A percentile compares a stretch with the other conserved stretches of the same genome.
These are phyloP conservation scores for Candida khao-thaluensis DNA, from an alignment of 805 yeast genomes.

Conservation along the genomic window DNA sequence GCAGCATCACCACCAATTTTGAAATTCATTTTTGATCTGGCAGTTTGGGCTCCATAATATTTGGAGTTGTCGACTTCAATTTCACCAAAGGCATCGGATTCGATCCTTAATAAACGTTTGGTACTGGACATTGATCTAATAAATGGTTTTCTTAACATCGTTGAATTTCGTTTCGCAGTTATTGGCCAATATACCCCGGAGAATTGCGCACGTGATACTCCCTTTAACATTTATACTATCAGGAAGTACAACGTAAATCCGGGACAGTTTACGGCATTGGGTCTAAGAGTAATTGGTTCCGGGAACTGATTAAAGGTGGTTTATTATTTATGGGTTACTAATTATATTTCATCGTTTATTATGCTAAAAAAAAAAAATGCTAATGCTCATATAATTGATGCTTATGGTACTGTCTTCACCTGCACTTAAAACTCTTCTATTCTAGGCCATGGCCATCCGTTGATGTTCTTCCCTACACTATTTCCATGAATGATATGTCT, in stretches of 20 bases:
- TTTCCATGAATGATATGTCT: constrained; percentile 38
- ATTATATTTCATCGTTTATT: no score
- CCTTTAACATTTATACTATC: no score
- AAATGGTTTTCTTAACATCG: constrained; percentile 28
- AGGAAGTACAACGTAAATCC: no score
- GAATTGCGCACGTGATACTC: neutral
- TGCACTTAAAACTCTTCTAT: no score
- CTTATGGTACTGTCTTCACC: no score
- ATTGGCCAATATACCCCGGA: constrained; percentile 1
- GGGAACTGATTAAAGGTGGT: no score
- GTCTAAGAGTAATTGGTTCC: no score
- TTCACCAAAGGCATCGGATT: constrained; percentile 96
- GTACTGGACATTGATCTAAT: constrained; percentile 31
- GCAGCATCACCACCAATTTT: constrained; percentile 93
- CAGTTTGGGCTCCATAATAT: constrained; percentile 99
- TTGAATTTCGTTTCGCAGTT: constrained; percentile 2
- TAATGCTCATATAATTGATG: no score
- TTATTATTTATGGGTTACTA: no score
- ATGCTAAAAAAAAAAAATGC: no score
- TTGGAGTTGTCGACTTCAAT: constrained; percentile 82
- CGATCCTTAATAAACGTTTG: constrained; percentile 54
- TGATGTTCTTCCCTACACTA: constrained; percentile 14
- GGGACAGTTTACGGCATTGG: no score
- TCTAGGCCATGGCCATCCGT: constrained; percentile 38
- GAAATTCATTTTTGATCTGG: constrained; percentile 89